Conservation (phyloP, 371 early-diverging fungal species). For the Zancudomyces culisetae region DNA sequence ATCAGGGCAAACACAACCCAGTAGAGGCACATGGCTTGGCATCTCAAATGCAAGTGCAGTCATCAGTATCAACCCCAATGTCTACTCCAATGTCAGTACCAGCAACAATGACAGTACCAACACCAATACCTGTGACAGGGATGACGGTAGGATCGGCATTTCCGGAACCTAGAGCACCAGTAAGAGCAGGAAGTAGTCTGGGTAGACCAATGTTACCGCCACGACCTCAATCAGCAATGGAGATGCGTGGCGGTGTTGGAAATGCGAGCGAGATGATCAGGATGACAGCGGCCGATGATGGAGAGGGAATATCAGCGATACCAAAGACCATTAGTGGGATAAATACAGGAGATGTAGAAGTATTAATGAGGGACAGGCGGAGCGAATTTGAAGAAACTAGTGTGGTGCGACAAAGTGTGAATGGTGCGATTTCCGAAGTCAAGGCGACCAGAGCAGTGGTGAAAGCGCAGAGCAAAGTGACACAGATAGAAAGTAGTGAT, state of each 20-base stretch:
- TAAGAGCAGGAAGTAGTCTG: too few species aligned
- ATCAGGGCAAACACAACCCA: too few species aligned
- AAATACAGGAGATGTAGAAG: neutral
- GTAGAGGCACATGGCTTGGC: too few species aligned
- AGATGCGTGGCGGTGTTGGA: neutral
- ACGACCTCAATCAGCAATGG: neutral
- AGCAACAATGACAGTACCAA: neutral
- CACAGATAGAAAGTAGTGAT: constrained; percentile 13
- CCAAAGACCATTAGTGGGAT: neutral
- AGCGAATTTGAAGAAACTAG: neutral
- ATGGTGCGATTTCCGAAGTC: constrained; percentile 17
- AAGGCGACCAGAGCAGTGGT: constrained; percentile 20
- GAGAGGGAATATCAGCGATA: neutral
- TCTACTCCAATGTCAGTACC: neutral
- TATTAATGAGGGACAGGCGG: neutral
- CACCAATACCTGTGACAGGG: neutral
- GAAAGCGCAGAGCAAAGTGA: constrained; percentile 19
- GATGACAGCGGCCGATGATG: neutral
- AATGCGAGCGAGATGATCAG: neutral
- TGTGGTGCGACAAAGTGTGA: constrained; percentile 7
- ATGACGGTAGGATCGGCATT: too few species aligned
- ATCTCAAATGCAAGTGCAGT: too few species aligned
- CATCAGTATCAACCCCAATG: neutral
- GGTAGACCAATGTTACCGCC: neutral
- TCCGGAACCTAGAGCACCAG: too few species aligned